phyloP scores from a whole-genome alignment of 2,329 filamentous ascomycete species.

The Aspergillus melleus region DNA sequence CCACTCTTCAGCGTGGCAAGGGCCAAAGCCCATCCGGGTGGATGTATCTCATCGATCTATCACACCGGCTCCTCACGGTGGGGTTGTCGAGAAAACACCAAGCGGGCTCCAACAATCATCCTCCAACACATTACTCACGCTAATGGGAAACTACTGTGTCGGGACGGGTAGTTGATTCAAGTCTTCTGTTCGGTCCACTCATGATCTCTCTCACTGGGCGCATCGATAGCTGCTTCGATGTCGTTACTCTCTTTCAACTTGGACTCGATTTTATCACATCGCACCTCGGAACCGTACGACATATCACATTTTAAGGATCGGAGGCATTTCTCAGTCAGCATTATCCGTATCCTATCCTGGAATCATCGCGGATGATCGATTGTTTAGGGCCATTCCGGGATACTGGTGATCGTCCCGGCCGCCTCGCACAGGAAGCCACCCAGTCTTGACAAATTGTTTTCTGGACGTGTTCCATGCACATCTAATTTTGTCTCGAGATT shows the following conservation, averaged over 20 bases:
- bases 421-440: conserved; percentile 10
- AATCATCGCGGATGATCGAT: conserved; percentile 10
- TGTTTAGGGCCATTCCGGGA: conserved; percentile 14
- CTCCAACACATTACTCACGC: neutral
- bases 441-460: conserved; percentile 20
- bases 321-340: conserved; percentile 8
- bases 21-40: neutral
- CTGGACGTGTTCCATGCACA: conserved; percentile 19
- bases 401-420: conserved; percentile 19
- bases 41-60: neutral
- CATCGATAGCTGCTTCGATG: neutral
- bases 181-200: neutral
- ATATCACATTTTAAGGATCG: conserved; percentile 19
- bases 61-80: neutral
- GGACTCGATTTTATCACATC: neutral
- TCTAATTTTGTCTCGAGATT: neutral
- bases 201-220: neutral
- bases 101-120: neutral
- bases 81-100: neutral
- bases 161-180: neutral
- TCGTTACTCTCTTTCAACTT: neutral
- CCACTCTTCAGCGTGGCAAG: neutral
- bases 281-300: conserved; percentile 6
- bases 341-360: conserved; percentile 9
- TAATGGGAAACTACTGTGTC: neutral